phyloP scores from a whole-genome alignment of 306 rosid species.

The barrel medic (Medicago truncatula) region MtrunA17r5.0-ANR NC_053044.1:7528501-7529000 shows the following conservation, averaged over 20 bases:
- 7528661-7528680: conserved; percentile 67
- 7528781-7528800: conserved; percentile 45
- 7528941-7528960: conserved; percentile 55
- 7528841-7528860: conserved; percentile 46
- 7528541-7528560: not conserved
- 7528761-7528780: conserved; percentile 43
- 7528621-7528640: conserved; percentile 39
- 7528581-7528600: not conserved
- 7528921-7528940: conserved; percentile 45
- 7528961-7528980: conserved; percentile 40
- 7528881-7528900: conserved; percentile 18
- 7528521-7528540: conserved; percentile 2
- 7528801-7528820: conserved; percentile 47
- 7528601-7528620: conserved; percentile 30
- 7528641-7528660: conserved; percentile 69
- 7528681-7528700: conserved; percentile 47
- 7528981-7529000: conserved; percentile 47
- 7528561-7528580: not conserved
- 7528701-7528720: conserved; percentile 45
- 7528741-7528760: conserved; percentile 42
- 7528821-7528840: conserved; percentile 41
- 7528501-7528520: not conserved
- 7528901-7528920: conserved; percentile 11
- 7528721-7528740: conserved; percentile 32
- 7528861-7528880: conserved; percentile 18